Evolutionary conservation across 306 rosid species (phyloP), one percentile per base, ranked within the genome.

Genomic region (Casuarina equisetifolia): DNA sequence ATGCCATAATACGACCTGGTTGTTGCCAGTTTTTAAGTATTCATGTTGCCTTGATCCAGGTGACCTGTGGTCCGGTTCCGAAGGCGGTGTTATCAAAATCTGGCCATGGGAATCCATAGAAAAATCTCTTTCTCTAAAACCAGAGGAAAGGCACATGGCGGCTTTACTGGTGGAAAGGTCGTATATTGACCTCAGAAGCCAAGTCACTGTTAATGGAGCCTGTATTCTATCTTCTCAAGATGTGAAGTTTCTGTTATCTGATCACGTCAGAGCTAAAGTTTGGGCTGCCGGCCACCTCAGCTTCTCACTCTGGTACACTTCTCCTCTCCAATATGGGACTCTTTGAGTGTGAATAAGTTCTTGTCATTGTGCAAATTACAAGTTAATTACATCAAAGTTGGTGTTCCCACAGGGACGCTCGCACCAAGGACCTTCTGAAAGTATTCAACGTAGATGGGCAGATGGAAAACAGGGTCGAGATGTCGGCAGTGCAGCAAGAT

Each of bases 91-190:
- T 78, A 85, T 96, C 68, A 92, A 87, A 88, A 84, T 92, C 72
- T 96, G 99, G 98, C 99, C 96, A 17, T 92, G 97, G 97, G 99
- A 96, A 84, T 90, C 97, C 17, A 76, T 96, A 13, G 97, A 92
- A 86, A 96, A 96, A 75, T 93, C 98, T 80, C 92, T 96, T 6
- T 96, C 93, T 44, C 76, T 92, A 4, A 91, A 95, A 74, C 87
- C 99, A 0, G 98, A 88, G 87, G 99, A 96, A 85, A 90, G 82
- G 72, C 96, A 91, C 72, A 96, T 96, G 99, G 98, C 99, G 50
- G 98, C 99, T 79, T 86, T 96, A 63, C 92, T 96, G 69, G 98
- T 90, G 42, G 98, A 96, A 90, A 90, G 99, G 86, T 92, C 98
- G 1, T 82, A 76, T 84, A 25, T 92, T 11, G 99, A 96, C 86